phyloP scores from a whole-genome alignment of 2,329 filamentous ascomycete genomes.

The Aspergillus eucalypticola region DNA sequence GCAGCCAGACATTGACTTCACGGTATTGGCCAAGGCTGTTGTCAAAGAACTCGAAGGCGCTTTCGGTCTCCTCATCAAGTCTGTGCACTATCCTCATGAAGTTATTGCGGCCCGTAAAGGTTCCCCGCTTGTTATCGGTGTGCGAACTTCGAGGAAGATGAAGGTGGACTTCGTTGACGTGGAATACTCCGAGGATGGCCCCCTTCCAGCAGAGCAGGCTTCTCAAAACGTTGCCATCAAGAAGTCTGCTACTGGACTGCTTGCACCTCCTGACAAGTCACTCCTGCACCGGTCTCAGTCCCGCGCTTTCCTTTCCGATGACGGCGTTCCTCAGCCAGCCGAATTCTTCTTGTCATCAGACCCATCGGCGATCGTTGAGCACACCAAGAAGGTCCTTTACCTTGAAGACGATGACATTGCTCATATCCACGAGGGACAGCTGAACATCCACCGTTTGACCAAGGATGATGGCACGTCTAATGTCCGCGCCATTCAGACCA shows the following conservation, averaged over 20 bases:
- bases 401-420: constrained; percentile 99
- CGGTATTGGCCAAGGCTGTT: constrained; percentile 92
- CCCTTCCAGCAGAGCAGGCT: constrained; percentile 87
- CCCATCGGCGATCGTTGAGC: constrained; percentile 96
- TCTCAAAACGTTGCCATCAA: constrained; percentile 96
- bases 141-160: constrained; percentile 97
- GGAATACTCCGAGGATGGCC: constrained; percentile 87
- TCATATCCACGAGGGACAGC: constrained; percentile 96
- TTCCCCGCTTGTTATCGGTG: constrained; percentile 94
- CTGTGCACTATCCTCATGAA: constrained; percentile 96
- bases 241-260: constrained; percentile 73
- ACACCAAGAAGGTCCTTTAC: constrained; percentile 99
- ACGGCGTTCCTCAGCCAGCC: constrained; percentile 94
- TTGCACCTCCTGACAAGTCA: constrained; percentile 94
- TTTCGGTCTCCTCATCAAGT: constrained; percentile 96
- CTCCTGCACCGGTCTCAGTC: constrained; percentile 98
- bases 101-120: constrained; percentile 97
- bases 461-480: constrained; percentile 97
- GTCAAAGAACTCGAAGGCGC: constrained; percentile 98
- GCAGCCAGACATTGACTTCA: constrained; percentile 93
- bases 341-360: constrained; percentile 99
- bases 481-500: constrained; percentile 95
- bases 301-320: constrained; percentile 96
- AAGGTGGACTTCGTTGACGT: constrained; percentile 99
- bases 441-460: constrained; percentile 97